These are phyloP conservation scores for Phaffia tasmanica DNA, from an alignment of 768 basidiomycete species.

Conservation along the genomic window DNA sequence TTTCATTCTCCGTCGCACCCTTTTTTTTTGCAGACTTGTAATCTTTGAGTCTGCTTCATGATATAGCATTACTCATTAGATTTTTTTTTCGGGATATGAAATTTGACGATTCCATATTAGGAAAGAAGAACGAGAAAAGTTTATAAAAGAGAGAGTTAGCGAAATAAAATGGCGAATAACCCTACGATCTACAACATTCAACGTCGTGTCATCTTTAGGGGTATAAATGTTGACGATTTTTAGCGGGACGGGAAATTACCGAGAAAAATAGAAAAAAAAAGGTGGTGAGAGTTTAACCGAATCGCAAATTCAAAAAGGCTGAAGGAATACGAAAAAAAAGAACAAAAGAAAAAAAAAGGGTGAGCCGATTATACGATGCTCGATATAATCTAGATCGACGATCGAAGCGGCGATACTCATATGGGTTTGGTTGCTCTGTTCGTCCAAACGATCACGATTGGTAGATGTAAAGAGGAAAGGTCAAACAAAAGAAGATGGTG, in stretches of 20 bases:
- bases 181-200: not conserved
- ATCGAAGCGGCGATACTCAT: too few species aligned
- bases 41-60: not conserved
- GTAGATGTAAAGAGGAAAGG: not conserved
- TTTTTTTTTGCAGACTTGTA: not conserved
- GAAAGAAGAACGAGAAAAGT: too few species aligned
- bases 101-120: not conserved
- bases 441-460: too few species aligned
- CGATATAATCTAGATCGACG: too few species aligned
- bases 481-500: not conserved
- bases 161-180: too few species aligned
- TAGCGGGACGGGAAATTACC: not conserved
- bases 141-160: too few species aligned
- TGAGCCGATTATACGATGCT: too few species aligned
- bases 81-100: not conserved
- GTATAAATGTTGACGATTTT: not conserved
- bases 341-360: too few species aligned
- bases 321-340: too few species aligned
- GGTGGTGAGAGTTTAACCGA: too few species aligned
- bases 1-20: not conserved
- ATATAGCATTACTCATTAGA: not conserved
- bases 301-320: too few species aligned
- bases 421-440: too few species aligned
- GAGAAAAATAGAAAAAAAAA: not conserved
- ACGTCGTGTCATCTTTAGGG: not conserved